Percentiles rank a stretch among this genome's conserved stretches.
These are phyloP conservation scores for Colletotrichum tamarilloi DNA, from an alignment of 2,329 filamentous ascomycete species.

Conservation along the genomic window DNA sequence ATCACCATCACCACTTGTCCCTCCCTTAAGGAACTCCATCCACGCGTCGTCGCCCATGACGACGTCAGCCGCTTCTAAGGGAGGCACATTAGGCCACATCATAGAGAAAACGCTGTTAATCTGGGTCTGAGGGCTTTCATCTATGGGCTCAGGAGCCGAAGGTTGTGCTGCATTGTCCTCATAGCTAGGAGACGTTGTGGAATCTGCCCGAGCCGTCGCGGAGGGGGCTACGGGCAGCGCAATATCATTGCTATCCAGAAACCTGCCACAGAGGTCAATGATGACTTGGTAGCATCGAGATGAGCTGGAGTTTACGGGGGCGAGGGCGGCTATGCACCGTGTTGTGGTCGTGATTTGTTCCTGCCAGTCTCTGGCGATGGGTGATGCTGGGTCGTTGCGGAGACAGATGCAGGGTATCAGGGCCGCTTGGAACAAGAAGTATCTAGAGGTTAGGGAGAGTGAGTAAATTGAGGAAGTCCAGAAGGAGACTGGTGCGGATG, in stretches of 20 bases:
- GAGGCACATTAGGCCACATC: constrained; percentile 58
- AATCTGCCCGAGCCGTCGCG: neutral
- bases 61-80: constrained; percentile 49
- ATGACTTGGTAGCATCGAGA: constrained; percentile 55
- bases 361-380: constrained; percentile 51
- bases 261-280: constrained; percentile 51
- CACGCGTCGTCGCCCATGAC: constrained; percentile 51
- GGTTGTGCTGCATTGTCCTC: neutral
- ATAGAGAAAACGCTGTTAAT: constrained; percentile 55
- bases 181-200: neutral
- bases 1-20: constrained; percentile 33
- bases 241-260: constrained; percentile 40
- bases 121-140: constrained; percentile 54
- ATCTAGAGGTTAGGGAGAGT: constrained; percentile 41
- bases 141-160: constrained; percentile 39
- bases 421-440: constrained; percentile 61
- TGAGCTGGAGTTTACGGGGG: constrained; percentile 51
- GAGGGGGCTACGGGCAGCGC: neutral
- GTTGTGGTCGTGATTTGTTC: constrained; percentile 52
- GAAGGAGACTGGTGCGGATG: no score
- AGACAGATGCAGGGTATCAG: constrained; percentile 60
- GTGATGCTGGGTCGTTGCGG: constrained; percentile 52
- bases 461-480: neutral
- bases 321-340: constrained; percentile 49
- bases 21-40: constrained; percentile 47